Base-by-base conservation (phyloP, 169 alveolate species). In the Plasmodium malariae region DNA sequence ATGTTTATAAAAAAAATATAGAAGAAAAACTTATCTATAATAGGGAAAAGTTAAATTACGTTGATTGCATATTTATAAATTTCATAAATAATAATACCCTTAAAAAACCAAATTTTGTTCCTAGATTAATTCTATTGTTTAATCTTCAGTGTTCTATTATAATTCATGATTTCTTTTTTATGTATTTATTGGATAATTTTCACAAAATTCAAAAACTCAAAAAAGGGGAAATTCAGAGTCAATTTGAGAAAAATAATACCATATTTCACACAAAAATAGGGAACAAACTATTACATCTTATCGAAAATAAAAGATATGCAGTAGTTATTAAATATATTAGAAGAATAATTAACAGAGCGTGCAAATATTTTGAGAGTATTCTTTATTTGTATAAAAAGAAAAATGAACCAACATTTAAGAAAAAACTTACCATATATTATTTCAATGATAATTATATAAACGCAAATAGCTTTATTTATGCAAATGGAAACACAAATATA, bases 141-240 rank as follows among this genome's bases (percentile, higher is more conserved):
- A 80, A 80, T 36, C 68, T 80, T 1, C 90, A 69, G 32, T 80
- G 90, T 48, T 37, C 21, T 43, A 80, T 80, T 59, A 80, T 80
- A 55, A 65, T 80, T 34, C 90, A 80, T 30, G 90, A 80, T 67
- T 80, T 57, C 45, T 54, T 80, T 80, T 80, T 80, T 45, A 57
- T 49, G 45, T 80, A 80, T 43, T 60, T 80, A 17, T 34, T 65
- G 30, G 73, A 80, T 65, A 48, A 68, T 80, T 80, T 14, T 67
- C 24, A 71, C 45, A 17, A 80, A 80, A 80, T 67, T 6, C 17
- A 67, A 62, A 43, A 55, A 14, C 0, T 68, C 59, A 55, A 65
- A 65, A 59, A 17, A 9, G 37, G 48, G 19, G 60, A 74, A 69
- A 24, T 32, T 34, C 19, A 34, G n/a, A 28, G 14, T 28, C 37